Evolutionary conservation across 2,329 filamentous ascomycete genomes (phyloP).

Genomic region (Claviceps pusilla): DNA sequence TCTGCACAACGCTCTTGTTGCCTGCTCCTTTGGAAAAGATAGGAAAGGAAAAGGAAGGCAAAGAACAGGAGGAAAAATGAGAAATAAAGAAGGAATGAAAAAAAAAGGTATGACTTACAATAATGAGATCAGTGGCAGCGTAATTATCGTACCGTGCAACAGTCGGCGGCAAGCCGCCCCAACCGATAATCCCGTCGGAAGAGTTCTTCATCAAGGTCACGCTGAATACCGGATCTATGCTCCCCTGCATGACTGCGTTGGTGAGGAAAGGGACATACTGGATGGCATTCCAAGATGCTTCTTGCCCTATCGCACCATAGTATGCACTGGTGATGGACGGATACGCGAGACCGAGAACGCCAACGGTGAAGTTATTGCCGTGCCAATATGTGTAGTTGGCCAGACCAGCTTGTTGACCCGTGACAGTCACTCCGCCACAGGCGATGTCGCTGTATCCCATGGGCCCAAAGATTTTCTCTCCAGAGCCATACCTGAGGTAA

Average conservation of each 20-base stretch:
- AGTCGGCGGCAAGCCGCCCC: slow-evolving; percentile 31
- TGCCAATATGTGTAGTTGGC: slow-evolving; percentile 35
- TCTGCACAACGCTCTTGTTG: background rate
- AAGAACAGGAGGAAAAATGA: background rate
- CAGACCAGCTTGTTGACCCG: slow-evolving; percentile 31
- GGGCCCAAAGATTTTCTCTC: slow-evolving; percentile 30
- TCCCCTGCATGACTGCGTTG: slow-evolving; percentile 30
- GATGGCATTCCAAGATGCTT: slow-evolving; percentile 22
- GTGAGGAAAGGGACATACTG: slow-evolving; percentile 35
- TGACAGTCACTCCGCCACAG: slow-evolving; percentile 29
- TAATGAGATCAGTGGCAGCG: slow-evolving; percentile 27
- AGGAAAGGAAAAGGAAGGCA: no score
- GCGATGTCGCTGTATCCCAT: slow-evolving; percentile 32
- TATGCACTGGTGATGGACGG: slow-evolving; percentile 35
- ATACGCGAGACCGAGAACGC: slow-evolving; percentile 36
- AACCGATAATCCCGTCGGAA: slow-evolving; percentile 29
- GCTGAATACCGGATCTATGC: slow-evolving; percentile 30
- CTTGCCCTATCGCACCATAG: slow-evolving; percentile 23
- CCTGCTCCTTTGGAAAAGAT: no score
- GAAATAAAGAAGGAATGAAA: background rate
- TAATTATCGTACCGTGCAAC: slow-evolving; percentile 15
- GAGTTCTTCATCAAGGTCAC: slow-evolving; percentile 33
- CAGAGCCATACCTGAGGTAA: slow-evolving; percentile 31
- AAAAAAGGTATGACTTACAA: slow-evolving; percentile 21
- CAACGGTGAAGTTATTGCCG: slow-evolving; percentile 36